Percentiles rank a stretch among this genome's conserved stretches.
These are phyloP conservation scores for Dictyophora rubrovolvata DNA, from an alignment of 768 basidiomycete genomes.

Conservation along the genomic window DNA sequence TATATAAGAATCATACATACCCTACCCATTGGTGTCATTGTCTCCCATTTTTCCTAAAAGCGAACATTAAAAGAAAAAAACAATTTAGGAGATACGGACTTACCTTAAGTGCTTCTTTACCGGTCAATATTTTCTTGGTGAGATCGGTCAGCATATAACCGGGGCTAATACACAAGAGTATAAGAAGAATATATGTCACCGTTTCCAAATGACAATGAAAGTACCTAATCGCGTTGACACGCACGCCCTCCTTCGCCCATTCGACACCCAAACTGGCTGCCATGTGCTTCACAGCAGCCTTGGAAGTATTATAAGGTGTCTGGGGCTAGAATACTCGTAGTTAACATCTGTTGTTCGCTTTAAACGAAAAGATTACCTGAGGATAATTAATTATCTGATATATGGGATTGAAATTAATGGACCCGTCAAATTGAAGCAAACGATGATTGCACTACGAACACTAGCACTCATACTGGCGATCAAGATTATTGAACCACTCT, in stretches of 20 bases:
- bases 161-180: constrained; percentile 40
- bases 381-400: constrained; percentile 78
- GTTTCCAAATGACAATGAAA: constrained; percentile 7
- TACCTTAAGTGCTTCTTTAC: constrained; percentile 68
- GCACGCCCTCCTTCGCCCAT: constrained; percentile 84
- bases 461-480: constrained; percentile 88
- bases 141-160: constrained; percentile 94
- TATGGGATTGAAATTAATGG: not conserved
- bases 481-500: constrained; percentile 73
- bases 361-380: constrained; percentile 39
- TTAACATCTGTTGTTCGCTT: not conserved
- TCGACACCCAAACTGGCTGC: constrained; percentile 87
- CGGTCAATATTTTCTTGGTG: constrained; percentile 71
- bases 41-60: constrained; percentile 72
- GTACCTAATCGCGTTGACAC: constrained; percentile 74
- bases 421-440: constrained; percentile 7
- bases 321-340: constrained; percentile 46
- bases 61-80: not conserved
- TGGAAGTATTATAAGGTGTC: constrained; percentile 94
- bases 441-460: constrained; percentile 32
- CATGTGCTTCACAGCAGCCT: constrained; percentile 93
- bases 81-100: constrained; percentile 9
- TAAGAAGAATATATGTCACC: not conserved
- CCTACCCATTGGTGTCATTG: constrained; percentile 76
- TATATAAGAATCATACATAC: constrained; percentile 25